These are phyloP conservation scores for Petunia secreta DNA, from an alignment of 257 asterid species.

Conservation along the genomic window DNA sequence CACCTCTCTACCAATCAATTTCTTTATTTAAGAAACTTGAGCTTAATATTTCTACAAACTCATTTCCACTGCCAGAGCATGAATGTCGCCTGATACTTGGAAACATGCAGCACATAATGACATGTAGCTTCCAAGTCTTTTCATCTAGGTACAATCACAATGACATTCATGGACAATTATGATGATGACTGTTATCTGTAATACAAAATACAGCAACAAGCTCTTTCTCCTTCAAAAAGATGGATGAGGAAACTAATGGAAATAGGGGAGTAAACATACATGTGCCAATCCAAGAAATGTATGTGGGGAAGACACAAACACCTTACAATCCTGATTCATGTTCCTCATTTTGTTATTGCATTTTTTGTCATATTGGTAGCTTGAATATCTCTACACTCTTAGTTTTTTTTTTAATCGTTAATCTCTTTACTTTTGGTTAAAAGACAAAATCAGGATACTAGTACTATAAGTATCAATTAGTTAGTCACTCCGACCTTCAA, in stretches of 20 bases:
- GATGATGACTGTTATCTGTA: constrained; percentile 11
- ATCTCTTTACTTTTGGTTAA: too few species aligned
- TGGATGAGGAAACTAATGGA: neutral
- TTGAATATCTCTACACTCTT: neutral
- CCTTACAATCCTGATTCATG: neutral
- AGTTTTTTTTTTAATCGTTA: too few species aligned
- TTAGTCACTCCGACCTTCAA: neutral
- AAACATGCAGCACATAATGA: constrained; percentile 82
- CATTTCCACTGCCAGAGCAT: constrained; percentile 67
- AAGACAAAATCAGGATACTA: too few species aligned
- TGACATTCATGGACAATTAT: too few species aligned
- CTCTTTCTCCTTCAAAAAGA: neutral
- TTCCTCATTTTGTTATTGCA: neutral
- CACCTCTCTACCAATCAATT: neutral
- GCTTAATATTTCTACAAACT: constrained; percentile 40
- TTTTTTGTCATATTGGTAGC: neutral
- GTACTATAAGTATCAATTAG: neutral
- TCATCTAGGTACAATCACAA: too few species aligned
- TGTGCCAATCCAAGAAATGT: neutral
- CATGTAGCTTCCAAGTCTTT: too few species aligned
- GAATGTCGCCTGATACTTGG: constrained; percentile 76
- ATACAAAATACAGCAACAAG: neutral
- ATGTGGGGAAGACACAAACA: neutral
- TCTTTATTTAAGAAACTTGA: neutral
- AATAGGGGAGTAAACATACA: neutral